Evolutionary conservation across 192 early-diverging fungal species (phyloP).

Genomic region (Coemansia sp.): DNA sequence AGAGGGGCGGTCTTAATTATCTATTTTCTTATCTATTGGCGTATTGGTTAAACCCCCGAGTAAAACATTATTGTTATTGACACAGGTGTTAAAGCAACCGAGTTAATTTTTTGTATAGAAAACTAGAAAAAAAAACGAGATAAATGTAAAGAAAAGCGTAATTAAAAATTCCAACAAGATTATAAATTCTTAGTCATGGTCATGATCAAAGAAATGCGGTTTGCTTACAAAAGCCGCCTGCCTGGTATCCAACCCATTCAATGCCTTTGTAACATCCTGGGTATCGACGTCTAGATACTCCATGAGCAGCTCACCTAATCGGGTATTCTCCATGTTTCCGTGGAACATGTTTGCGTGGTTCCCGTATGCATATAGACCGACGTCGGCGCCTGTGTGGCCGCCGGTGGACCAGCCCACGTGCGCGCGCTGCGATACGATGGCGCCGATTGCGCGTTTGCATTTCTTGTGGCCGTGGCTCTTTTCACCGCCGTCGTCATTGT

Average conservation of each 20-base stretch:
- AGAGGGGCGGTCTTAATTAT: no score
- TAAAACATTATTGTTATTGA: no score
- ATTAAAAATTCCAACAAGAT: no score
- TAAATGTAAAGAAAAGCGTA: no score
- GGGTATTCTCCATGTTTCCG: constrained; percentile 69
- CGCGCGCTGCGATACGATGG: constrained; percentile 29
- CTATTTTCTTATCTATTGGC: no score
- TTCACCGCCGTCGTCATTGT: no score
- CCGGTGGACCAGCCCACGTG: constrained; percentile 71
- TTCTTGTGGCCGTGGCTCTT: neutral
- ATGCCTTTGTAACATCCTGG: constrained; percentile 37
- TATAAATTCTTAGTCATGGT: constrained; percentile 10
- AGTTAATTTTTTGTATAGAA: no score
- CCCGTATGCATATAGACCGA: constrained; percentile 72
- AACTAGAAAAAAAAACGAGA: no score
- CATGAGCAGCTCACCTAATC: constrained; percentile 59
- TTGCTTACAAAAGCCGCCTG: no score
- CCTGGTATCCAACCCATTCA: no score
- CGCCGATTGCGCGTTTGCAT: constrained; percentile 25
- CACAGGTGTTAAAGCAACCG: no score
- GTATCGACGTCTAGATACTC: constrained; percentile 58
- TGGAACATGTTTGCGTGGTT: constrained; percentile 33
- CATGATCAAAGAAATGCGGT: neutral
- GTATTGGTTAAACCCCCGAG: no score
- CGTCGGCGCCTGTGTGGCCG: constrained; percentile 92